Conservation (phyloP, 2,329 filamentous ascomycete species). For the Dryadomyces sulphureus region DNA sequence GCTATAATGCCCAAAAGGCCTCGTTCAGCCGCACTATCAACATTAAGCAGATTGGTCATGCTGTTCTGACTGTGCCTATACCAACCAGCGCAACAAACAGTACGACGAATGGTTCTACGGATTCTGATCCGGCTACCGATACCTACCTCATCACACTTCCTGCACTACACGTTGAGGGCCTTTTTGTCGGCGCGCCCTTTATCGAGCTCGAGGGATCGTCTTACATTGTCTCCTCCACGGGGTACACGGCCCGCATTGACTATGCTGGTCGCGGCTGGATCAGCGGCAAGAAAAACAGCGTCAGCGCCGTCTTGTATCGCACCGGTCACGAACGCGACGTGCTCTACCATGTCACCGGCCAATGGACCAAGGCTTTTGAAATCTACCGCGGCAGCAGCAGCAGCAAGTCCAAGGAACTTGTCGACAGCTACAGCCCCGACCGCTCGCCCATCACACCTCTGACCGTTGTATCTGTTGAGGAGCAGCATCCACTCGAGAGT, state of each 20-base stretch:
- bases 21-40: conserved; percentile 89
- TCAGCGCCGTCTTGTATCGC: conserved; percentile 59
- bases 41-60: conserved; percentile 88
- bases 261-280: conserved; percentile 92
- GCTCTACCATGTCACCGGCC: conserved; percentile 70
- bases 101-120: background rate
- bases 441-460: conserved; percentile 49
- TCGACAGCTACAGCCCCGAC: conserved; percentile 48
- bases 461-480: conserved; percentile 53
- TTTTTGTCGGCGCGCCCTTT: conserved; percentile 76
- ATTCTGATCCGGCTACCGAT: conserved; percentile 31
- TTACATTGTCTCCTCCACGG: conserved; percentile 74
- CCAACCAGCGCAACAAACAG: conserved; percentile 11
- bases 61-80: conserved; percentile 58
- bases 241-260: conserved; percentile 79
- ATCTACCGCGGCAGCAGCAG: conserved; percentile 50
- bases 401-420: conserved; percentile 31
- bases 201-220: conserved; percentile 78
- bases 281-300: conserved; percentile 87
- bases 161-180: conserved; percentile 80
- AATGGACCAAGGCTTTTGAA: conserved; percentile 76
- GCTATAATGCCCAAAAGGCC: conserved; percentile 93
- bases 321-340: conserved; percentile 58
- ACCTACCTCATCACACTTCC: conserved; percentile 86
- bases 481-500: conserved; percentile 78